Base-by-base conservation (phyloP, 805 yeast genomes). In the Candida oleophila region DNA sequence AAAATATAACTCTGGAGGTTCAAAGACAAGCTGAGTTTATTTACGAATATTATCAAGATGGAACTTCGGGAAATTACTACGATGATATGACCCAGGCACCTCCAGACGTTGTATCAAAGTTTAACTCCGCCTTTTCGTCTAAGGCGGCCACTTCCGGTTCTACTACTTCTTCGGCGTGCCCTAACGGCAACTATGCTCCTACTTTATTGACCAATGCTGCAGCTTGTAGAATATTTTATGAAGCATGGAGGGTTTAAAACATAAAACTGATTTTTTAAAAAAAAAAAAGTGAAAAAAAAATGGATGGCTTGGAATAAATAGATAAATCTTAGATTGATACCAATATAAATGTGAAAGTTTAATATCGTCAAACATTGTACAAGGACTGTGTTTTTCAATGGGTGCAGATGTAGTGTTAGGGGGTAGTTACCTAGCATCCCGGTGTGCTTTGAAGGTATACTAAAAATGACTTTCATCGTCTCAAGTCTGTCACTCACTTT, bases 211-310 rank as follows among this genome's bases (percentile, higher is more conserved):
- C 56, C 43, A 49, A 51, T 22, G 54, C 57, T 9, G 52, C 62
- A 2, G 62, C 52, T 14, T 56, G 61, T 8, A 59, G 56, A 44
- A 52, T 60, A 5, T 60, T 51, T 42, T 52, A 53, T 47, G 55
- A 48, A 14, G 41, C 47, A 14, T 38, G 42, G 28, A 49, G 54
- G 42, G 22, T 21, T 3, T 42, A 16, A 34, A 19, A 15, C 14
- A 15, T 19, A 37, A 20, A 38, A 38, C 12, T 14, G 11, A 22
- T 38, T 22, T 11, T 19, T 3, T 19, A 16, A 22, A 19, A 4
- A n/a, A 20, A n/a, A 20, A 21, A 8, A n/a, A 11, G 30, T 25
- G 11, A 25, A 25, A 25, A 25, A 7, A 25, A 25, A 25, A 25
- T 25, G 11, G 30, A 25, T 7, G 9, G 11, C 30, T 25, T 7